These are phyloP conservation scores for Aspergillus uvarum DNA, from an alignment of 2,329 filamentous ascomycete species.

Conservation along the genomic window DNA sequence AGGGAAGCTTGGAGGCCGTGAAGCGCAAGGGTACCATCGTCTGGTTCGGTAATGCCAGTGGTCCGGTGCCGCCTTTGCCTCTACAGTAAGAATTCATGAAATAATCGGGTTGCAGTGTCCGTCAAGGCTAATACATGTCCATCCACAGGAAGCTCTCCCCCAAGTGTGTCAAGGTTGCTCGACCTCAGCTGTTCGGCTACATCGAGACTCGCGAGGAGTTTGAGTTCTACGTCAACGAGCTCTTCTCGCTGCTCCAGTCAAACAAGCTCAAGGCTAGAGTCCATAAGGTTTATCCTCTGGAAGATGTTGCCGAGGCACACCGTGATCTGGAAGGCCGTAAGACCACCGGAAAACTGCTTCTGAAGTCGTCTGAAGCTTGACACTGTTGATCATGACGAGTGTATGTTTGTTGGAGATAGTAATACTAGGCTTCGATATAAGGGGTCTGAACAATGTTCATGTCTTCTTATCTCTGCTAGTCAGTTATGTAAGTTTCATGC, in stretches of 20 bases:
- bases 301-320: constrained; percentile 71
- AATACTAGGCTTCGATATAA: too few species aligned
- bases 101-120: constrained; percentile 17
- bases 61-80: constrained; percentile 69
- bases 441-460: too few species aligned
- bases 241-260: constrained; percentile 69
- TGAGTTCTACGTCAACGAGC: constrained; percentile 66
- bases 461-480: not conserved
- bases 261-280: constrained; percentile 71
- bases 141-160: constrained; percentile 51
- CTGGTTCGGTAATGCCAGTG: constrained; percentile 79
- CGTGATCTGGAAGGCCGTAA: constrained; percentile 75
- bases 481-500: not conserved
- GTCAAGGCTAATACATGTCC: constrained; percentile 11
- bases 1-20: constrained; percentile 70
- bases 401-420: too few species aligned
- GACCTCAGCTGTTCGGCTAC: constrained; percentile 73
- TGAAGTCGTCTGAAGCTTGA: constrained; percentile 60
- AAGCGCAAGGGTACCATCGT: constrained; percentile 75
- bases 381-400: too few species aligned
- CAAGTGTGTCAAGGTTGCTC: constrained; percentile 75
- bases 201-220: constrained; percentile 68
- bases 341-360: constrained; percentile 78
- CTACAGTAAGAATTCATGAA: constrained; percentile 53
- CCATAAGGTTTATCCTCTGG: constrained; percentile 74